phyloP scores from a whole-genome alignment of 257 asterid genomes.

The Euphrasia confusa region DNA sequence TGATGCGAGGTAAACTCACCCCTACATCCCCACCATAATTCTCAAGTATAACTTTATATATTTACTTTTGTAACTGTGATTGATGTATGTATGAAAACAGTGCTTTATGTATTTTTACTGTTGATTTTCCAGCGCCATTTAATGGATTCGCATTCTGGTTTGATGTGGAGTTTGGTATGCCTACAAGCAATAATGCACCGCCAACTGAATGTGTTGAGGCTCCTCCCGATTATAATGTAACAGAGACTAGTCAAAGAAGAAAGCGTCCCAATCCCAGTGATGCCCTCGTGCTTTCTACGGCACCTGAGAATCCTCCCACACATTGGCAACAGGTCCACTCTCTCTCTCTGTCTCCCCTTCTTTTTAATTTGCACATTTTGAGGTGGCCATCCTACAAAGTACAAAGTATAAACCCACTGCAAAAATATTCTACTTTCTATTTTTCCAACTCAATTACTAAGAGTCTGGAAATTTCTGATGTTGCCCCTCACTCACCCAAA shows the following conservation, averaged over 20 bases:
- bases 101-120: background rate
- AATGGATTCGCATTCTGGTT: constrained; percentile 98
- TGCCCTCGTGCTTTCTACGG: constrained; percentile 76
- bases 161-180: constrained; percentile 76
- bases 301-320: constrained; percentile 94
- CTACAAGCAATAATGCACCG: constrained; percentile 30
- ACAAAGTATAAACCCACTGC: background rate
- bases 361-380: too few relatives aligned
- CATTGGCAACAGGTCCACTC: constrained; percentile 89
- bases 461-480: background rate
- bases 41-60: background rate
- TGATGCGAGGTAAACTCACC: constrained; percentile 73
- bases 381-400: background rate
- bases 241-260: constrained; percentile 43
- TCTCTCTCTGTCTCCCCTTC: background rate
- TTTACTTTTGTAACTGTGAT: too few relatives aligned
- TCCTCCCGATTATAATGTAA: constrained; percentile 29
- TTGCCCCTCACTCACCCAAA: constrained; percentile 1
- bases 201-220: constrained; percentile 30
- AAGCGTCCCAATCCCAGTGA: constrained; percentile 74
- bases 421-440: background rate
- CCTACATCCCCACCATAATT: constrained; percentile 13
- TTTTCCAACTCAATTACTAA: background rate
- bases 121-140: constrained; percentile 68
- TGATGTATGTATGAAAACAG: too few relatives aligned